phyloP scores from a whole-genome alignment of 2,329 filamentous ascomycete species.

The Beauveria asiatica region DNA sequence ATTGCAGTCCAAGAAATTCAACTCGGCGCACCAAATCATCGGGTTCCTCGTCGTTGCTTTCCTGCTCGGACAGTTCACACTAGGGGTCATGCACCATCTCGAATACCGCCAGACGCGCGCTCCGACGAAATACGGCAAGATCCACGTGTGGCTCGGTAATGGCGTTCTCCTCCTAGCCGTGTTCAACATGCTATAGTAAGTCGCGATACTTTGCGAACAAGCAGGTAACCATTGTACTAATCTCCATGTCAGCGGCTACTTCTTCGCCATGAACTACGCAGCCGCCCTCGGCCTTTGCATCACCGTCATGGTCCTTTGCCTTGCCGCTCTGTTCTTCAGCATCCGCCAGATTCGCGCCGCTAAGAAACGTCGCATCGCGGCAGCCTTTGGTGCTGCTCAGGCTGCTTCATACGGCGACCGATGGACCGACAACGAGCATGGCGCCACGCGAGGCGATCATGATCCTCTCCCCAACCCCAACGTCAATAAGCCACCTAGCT shows the following conservation, averaged over 20 bases:
- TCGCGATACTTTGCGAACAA: conserved; percentile 2
- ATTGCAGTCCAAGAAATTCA: conserved; percentile 41
- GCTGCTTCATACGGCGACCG: conserved; percentile 8
- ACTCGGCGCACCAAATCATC: conserved; percentile 48
- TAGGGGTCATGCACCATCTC: conserved; percentile 49
- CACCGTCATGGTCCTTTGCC: conserved; percentile 35
- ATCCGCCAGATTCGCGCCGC: conserved; percentile 21
- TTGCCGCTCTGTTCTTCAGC: conserved; percentile 31
- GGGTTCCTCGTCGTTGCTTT: conserved; percentile 46
- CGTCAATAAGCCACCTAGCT: not conserved
- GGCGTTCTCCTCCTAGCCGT: conserved; percentile 43
- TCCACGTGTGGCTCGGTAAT: conserved; percentile 52
- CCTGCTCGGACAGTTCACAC: conserved; percentile 42
- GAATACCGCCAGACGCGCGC: conserved; percentile 41
- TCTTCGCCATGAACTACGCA: conserved; percentile 41
- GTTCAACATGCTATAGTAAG: conserved; percentile 49
- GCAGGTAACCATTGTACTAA: not conserved
- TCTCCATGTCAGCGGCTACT: conserved; percentile 39
- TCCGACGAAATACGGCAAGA: conserved; percentile 40
- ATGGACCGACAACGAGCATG: conserved; percentile 7
- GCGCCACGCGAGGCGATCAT: conserved; percentile 12
- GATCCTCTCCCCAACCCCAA: not conserved
- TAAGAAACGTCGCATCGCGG: conserved; percentile 16
- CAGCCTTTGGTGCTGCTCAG: conserved; percentile 9
- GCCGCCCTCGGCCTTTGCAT: conserved; percentile 18